Evolutionary conservation across 306 rosid species (phyloP), one percentile per base, ranked within the genome.

Genomic region (Alnus glutinosa): DNA sequence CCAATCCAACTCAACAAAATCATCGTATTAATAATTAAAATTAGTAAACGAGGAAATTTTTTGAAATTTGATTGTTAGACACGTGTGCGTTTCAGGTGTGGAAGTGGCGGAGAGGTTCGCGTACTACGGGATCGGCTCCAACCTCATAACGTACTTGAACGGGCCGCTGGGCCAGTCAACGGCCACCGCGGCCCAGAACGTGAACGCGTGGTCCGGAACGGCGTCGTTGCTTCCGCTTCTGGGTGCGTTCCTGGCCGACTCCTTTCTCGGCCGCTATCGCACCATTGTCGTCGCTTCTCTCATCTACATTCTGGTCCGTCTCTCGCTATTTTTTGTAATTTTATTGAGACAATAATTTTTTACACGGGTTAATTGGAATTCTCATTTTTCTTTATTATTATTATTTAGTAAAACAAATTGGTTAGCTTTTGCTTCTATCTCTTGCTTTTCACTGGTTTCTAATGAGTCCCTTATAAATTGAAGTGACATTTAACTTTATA

Each of bases 181-280:
- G 0, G 93, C 83, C 30, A 18, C 86, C 0, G 93, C 93, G 1
- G 93, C 93, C 1, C 81, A 78, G 78, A 87, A 75, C 48, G 89
- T 87, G 2, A 89, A 87, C 74, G n/a, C 82, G 0, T 89, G 93
- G 93, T 70, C 81, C 4, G 93, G 93, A 73, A 82, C 89, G 18
- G 79, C 86, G 58, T 71, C 88, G 47, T 66, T 89, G 77, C 86
- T 89, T 37, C 84, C 93, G 19, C 80, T 89, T 0, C 13, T 83
- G 1, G 93, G 93, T 3, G 93, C 89, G 14, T 88, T 81, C 37
- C 77, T 88, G 4, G 94, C 94, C 9, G 94, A 90, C 46, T 86
- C 90, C 16, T 69, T 69, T 67, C 83, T 90, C 4, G 94, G 94
- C 44, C 94, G 91, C 75, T 90, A 84, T 78, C 88, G 88, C 49